Base-by-base conservation (phyloP, 1,139 yeast genomes). In the Saccharomyces hybrid region DNA sequence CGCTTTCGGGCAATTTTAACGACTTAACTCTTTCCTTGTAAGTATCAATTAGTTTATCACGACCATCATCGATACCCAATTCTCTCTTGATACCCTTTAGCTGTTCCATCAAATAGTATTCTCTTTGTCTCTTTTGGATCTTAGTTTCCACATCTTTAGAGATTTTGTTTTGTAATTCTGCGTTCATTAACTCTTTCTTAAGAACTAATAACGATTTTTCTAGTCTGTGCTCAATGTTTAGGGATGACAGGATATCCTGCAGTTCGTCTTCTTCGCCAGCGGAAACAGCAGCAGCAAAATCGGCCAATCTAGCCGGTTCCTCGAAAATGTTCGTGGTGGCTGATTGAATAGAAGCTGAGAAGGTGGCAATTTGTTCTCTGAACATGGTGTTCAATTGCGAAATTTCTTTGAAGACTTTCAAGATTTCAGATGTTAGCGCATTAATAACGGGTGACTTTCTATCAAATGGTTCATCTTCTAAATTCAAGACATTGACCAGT, bases 21-120 rank as follows among this genome's bases (percentile, higher is more conserved):
- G 83, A 79, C 57, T 83, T 82, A 46, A 87, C 84, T 58, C 96
- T 78, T 67, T 88, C 91, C 59, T 84, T 86, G 67, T 88, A 89
- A 48, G 79, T 77, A 62, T 88, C 91, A 51, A 88, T 82, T 56
- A 88, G 76, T 65, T 88, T 86, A 62, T 88, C 93, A 68, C 93
- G 87, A 32, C 91, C 88, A 68, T 89, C 96, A 57, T 85, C 90
- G 57, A 88, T 82, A 1, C 98, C 98, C 49, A 95, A 77, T 67
- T 91, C 97, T 65, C 88, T 85, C 66, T 90, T 89, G 67, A 90
- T 90, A 61, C 85, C 85, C 61, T 83, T 82, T 61, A 84, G 66
- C 64, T 84, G 87, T 65, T 84, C 89, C 76, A 79, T 81, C 55
- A 84, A 69, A 57, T 80, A 81, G 60, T 79, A 82, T 62, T 84